A percentile compares a stretch with the other conserved stretches of the same genome.
Conservation (phyloP, 2,329 filamentous ascomycete genomes). For the Pseudonectria foliicola region DNA sequence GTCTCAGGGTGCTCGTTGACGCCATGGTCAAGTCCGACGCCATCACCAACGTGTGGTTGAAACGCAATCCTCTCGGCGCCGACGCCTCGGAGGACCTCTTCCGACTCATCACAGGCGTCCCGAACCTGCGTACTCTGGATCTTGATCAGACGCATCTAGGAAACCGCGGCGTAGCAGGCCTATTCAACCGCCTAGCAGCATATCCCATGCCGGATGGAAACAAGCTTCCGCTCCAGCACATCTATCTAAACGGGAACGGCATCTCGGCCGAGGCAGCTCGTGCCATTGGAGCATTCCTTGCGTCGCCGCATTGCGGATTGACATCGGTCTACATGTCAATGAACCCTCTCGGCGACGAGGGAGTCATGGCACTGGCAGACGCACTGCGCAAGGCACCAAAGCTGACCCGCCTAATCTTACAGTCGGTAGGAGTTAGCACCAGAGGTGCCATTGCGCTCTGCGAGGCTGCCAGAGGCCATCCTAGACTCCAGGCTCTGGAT, state of each 20-base stretch:
- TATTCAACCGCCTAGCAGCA: conserved; percentile 33
- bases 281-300: conserved; percentile 27
- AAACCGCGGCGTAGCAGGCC: conserved; percentile 35
- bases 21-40: conserved; percentile 35
- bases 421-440: conserved; percentile 37
- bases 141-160: conserved; percentile 47
- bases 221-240: conserved; percentile 26
- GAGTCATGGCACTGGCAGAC: conserved; percentile 22
- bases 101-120: conserved; percentile 35
- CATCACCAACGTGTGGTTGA: conserved; percentile 46
- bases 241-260: conserved; percentile 32
- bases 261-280: conserved; percentile 23
- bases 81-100: conserved; percentile 33
- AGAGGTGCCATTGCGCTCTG: conserved; percentile 32
- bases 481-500: conserved; percentile 32
- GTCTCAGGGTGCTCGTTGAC: conserved; percentile 36
- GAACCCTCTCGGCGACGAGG: conserved; percentile 31
- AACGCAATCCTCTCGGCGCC: conserved; percentile 43
- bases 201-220: conserved; percentile 21
- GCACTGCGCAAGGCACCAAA: conserved; percentile 26
- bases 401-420: conserved; percentile 31
- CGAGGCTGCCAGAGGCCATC: conserved; percentile 27
- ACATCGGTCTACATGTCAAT: conserved; percentile 31
- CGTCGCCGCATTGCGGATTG: conserved; percentile 25
- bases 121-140: conserved; percentile 41